Base-by-base conservation (phyloP, 23 red algal species). In the Chondrus crispus region DNA sequence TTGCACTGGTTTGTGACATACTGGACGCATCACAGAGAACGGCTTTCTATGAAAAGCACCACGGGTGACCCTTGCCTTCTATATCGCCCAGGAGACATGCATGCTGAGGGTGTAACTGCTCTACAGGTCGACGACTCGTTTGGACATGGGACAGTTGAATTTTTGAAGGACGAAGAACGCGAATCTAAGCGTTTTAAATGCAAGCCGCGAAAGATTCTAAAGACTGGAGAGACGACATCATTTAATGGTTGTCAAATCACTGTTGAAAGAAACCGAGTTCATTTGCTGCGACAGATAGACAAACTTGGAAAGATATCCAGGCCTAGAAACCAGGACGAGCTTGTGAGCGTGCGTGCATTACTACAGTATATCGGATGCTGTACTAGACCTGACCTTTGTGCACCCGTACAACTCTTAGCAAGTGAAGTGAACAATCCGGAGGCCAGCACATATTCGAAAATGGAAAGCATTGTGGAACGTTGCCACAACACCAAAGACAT, bases 1-100 rank as follows among this genome's bases (percentile, higher is more conserved):
- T 37, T 69, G 3, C 87, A 91, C 74, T 91, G 72, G 52, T 91
- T 71, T 72, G 42, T 81, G 16, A 80, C 74, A 33, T 81, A 45
- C 42, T 30, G 51, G 12, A 90, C 71, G 2, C 86, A 90, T 57
- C 68, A 90, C 53, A 54, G 19, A n/a, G 10, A 78, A 43, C 64
- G 48, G 53, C 87, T 91, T 55, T 42, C 33, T 5, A 91, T 91
- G 70, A 45, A 48, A 46, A 18, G 41, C 4, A 73, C 73, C 13
- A 80, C 68, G 45, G 73, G 20, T 54, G 87, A 91, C 39, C 46
- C 57, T 26, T 91, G 87, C 68, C 41, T 91, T 38, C 60, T 81
- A 35, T 82, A n/a, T n/a, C n/a, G n/a, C n/a, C n/a, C n/a, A n/a
- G n/a, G n/a, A n/a, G n/a, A n/a, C n/a, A n/a, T n/a, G n/a, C n/a